Percentiles rank a stretch among this genome's conserved stretches.
Evolutionary conservation across 768 basidiomycete species (phyloP).

Genomic region (Galerina marginata): DNA sequence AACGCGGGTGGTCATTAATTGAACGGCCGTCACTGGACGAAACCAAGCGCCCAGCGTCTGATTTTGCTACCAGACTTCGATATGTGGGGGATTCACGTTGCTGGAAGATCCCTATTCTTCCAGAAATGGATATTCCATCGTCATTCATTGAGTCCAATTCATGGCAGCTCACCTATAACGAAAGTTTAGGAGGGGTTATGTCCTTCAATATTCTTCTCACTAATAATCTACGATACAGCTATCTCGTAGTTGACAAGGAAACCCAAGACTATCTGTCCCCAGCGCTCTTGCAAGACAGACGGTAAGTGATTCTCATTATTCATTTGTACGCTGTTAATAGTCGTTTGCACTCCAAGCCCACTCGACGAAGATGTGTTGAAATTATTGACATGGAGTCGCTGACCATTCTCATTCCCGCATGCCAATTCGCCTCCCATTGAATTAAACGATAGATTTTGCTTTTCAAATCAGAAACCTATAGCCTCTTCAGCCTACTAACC

Average conservation of each 20-base stretch:
- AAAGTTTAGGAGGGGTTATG: neutral
- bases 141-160: constrained; percentile 7
- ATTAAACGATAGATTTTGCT: too few relatives aligned
- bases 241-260: constrained; percentile 6
- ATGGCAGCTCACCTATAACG: constrained; percentile 6
- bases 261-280: constrained; percentile 3
- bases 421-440: too few relatives aligned
- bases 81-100: constrained; percentile 36
- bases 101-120: constrained; percentile 34
- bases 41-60: constrained; percentile 15
- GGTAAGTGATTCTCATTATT: neutral
- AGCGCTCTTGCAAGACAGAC: neutral
- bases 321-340: neutral
- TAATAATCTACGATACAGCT: constrained; percentile 2
- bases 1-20: constrained; percentile 41
- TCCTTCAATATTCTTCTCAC: constrained; percentile 5
- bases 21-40: neutral
- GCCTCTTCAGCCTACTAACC: too few relatives aligned
- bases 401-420: too few relatives aligned
- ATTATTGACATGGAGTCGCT: too few relatives aligned
- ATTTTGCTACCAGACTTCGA: constrained; percentile 27
- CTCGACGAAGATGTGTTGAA: too few relatives aligned
- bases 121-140: constrained; percentile 5
- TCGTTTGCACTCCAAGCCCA: too few relatives aligned
- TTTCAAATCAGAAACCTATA: too few relatives aligned